phyloP scores from a whole-genome alignment of 2,329 filamentous ascomycete genomes.

The Didymosphaeria variabile region DNA sequence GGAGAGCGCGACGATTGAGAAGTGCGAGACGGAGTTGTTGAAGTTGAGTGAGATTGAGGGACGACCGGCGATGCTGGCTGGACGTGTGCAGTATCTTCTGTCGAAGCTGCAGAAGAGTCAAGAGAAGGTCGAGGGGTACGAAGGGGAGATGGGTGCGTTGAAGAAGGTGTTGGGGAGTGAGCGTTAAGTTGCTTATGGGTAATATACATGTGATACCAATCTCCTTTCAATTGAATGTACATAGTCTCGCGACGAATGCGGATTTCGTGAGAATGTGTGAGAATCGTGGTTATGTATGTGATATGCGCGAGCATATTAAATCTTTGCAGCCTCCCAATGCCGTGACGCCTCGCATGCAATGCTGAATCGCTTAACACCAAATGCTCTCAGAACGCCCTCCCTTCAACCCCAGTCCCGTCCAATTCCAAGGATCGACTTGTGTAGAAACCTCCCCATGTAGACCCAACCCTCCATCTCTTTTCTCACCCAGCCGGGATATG shows the following conservation, averaged over 20 bases:
- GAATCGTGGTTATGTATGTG: background rate
- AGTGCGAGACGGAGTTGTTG: slow-evolving; percentile 79
- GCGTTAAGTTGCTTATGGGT: slow-evolving; percentile 34
- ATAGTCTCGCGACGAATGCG: background rate
- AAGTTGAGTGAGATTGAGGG: slow-evolving; percentile 75
- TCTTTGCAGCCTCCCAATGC: background rate
- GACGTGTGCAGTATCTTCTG: slow-evolving; percentile 76
- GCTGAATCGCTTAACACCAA: slow-evolving; percentile 3
- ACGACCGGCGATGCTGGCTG: slow-evolving; percentile 72
- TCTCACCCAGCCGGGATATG: no score
- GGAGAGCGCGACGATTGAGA: slow-evolving; percentile 78
- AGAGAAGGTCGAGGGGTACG: slow-evolving; percentile 75
- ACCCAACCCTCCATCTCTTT: background rate
- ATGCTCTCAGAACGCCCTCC: background rate
- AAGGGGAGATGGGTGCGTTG: slow-evolving; percentile 73
- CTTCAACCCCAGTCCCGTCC: background rate
- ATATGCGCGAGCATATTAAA: background rate
- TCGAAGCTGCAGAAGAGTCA: slow-evolving; percentile 78
- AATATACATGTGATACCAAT: slow-evolving; percentile 22
- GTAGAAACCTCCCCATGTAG: background rate
- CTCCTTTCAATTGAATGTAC: slow-evolving; percentile 17
- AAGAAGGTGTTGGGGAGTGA: slow-evolving; percentile 74
- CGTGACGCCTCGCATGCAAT: slow-evolving; percentile 15
- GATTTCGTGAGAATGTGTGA: background rate
- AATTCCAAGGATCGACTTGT: background rate